phyloP scores from a whole-genome alignment of 2,329 filamentous ascomycete genomes.

The Colletotrichum horii region DNA sequence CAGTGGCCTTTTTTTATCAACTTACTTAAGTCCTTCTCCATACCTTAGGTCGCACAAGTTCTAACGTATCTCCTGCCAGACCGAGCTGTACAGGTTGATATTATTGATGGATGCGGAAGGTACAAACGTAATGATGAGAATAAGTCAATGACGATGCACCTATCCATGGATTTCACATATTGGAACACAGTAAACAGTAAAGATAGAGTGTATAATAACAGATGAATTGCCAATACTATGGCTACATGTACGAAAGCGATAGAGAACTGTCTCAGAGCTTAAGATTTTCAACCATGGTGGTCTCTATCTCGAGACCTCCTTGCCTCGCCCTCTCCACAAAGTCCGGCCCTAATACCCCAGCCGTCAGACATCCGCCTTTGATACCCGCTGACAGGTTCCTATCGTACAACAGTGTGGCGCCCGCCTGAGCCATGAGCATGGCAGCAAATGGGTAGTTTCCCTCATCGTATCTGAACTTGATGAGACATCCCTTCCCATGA shows the following conservation, averaged over 20 bases:
- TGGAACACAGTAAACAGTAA: too few species aligned
- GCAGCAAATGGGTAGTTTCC: not conserved
- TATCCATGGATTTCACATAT: too few species aligned
- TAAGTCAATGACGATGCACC: rapidly evolving
- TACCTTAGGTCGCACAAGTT: not conserved
- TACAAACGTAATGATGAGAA: not conserved
- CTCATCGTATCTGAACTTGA: not conserved
- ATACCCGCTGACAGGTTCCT: not conserved
- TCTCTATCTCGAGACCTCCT: not conserved
- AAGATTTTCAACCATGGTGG: not conserved
- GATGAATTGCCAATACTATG: not conserved
- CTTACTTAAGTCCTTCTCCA: not conserved
- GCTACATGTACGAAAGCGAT: not conserved
- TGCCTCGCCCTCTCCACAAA: not conserved
- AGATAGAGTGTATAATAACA: not conserved
- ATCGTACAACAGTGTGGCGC: not conserved
- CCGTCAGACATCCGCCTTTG: not conserved
- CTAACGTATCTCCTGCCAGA: not conserved
- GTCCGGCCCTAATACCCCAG: not conserved
- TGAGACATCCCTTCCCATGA: not conserved
- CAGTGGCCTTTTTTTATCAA: not conserved
- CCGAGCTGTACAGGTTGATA: not conserved
- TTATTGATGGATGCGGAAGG: rapidly evolving
- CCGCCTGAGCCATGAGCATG: not conserved
- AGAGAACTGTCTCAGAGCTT: not conserved